Percentiles rank a stretch among this genome's conserved stretches.
Evolutionary conservation across 805 yeast species (phyloP).

Genomic region (Kluyveromyces wickerhamii): DNA sequence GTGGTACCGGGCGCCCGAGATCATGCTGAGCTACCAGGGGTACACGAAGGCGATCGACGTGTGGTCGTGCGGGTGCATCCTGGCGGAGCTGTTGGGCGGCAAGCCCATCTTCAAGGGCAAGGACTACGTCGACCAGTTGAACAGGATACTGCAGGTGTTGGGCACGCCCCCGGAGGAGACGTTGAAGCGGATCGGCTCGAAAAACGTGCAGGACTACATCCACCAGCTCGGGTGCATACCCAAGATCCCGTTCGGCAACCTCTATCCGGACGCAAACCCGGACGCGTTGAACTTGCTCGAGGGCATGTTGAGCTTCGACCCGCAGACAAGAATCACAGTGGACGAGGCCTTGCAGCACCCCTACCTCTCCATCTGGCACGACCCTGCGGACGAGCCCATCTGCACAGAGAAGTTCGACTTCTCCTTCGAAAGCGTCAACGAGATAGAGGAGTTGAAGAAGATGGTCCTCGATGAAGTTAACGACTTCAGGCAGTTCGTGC

Average conservation of each 20-base stretch:
- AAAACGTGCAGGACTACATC: conserved; percentile 87
- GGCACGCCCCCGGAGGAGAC: conserved; percentile 88
- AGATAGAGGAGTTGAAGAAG: conserved; percentile 62
- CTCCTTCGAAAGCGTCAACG: conserved; percentile 77
- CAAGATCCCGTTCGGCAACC: conserved; percentile 56
- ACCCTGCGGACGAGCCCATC: conserved; percentile 83
- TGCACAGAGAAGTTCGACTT: conserved; percentile 80
- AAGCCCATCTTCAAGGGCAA: conserved; percentile 89
- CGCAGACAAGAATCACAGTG: conserved; percentile 74
- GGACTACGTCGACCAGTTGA: conserved; percentile 92
- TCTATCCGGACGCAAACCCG: conserved; percentile 84
- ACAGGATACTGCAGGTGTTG: conserved; percentile 73
- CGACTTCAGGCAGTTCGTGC: conserved; percentile 69
- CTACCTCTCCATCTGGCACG: conserved; percentile 84
- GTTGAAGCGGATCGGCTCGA: conserved; percentile 63
- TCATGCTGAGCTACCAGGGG: conserved; percentile 88
- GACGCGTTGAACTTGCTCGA: conserved; percentile 75
- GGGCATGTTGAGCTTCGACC: conserved; percentile 80
- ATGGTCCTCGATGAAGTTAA: conserved; percentile 77
- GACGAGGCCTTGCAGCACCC: conserved; percentile 87
- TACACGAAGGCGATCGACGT: conserved; percentile 95
- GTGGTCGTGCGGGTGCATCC: conserved; percentile 97
- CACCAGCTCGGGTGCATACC: conserved; percentile 78
- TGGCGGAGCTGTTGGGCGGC: conserved; percentile 89
- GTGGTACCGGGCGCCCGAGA: conserved; percentile 98